These are phyloP conservation scores for Mycena maculata DNA, from an alignment of 768 basidiomycete genomes.

Conservation along the genomic window DNA sequence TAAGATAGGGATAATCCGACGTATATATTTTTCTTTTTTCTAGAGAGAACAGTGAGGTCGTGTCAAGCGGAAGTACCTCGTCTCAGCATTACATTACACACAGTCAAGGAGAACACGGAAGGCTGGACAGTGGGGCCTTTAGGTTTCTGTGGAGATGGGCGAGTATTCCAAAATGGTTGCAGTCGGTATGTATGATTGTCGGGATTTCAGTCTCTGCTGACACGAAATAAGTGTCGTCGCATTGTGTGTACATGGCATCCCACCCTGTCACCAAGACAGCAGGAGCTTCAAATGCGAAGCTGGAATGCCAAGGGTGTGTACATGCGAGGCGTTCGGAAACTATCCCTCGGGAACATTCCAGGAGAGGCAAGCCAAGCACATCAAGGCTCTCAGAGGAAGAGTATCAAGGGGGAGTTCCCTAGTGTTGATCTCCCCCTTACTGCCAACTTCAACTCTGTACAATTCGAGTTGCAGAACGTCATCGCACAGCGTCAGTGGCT, in stretches of 20 bases:
- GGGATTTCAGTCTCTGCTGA: not conserved
- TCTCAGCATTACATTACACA: too few relatives aligned
- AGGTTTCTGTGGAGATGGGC: not conserved
- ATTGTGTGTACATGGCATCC: not conserved
- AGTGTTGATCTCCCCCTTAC: not conserved
- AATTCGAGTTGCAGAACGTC: not conserved
- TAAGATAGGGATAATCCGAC: too few relatives aligned
- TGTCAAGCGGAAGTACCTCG: too few relatives aligned
- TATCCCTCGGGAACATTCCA: not conserved
- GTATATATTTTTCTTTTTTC: too few relatives aligned
- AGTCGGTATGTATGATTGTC: not conserved
- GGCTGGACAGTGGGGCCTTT: not conserved
- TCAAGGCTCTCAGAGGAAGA: not conserved
- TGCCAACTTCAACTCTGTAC: not conserved
- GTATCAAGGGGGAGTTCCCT: not conserved
- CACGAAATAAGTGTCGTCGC: not conserved
- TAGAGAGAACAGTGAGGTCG: too few relatives aligned
- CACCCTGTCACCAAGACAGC: not conserved
- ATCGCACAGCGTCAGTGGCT: not conserved
- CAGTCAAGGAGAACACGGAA: not conserved
- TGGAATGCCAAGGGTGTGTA: not conserved
- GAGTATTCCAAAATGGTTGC: not conserved
- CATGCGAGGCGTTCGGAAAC: not conserved
- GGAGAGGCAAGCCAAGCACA: not conserved
- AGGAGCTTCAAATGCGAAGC: not conserved